Base-by-base conservation (phyloP, 2,329 filamentous ascomycete genomes). In the Sphaerostilbella broomeana region DNA sequence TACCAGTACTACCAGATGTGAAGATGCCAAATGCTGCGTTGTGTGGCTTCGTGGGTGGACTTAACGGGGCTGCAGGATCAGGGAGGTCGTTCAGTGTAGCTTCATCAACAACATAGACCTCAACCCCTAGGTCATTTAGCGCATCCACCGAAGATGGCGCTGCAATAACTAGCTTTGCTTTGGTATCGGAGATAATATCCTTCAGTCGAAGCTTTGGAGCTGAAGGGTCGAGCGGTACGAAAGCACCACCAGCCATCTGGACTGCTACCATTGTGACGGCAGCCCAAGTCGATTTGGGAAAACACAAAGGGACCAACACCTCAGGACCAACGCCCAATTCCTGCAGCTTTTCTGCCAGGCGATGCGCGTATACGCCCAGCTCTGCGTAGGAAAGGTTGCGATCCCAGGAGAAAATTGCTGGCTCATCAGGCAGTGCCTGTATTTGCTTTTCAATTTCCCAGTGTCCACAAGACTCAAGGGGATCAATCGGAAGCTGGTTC, bases 351-450 rank as follows among this genome's bases (percentile, higher is more conserved):
- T 8, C 20, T n/a, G 31, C 38, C 16, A 40, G 13, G 0, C 57
- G 4, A 65, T 50, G 2, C 83, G 62, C 37, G 65, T 55, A 13
- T 52, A 52, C 4, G 58, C 60, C n/a, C 12, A 40, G n/a, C 9
- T 42, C 32, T 15, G 20, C 6, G 15, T 32, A 42, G n/a, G 32
- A 29, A 25, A 37, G 27, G 13, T 42, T 27, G 7, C 16, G 30
- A 29, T 40, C 38, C 38, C 38, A 40, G 24, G 38, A 18, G 15
- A 21, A 21, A 26, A 40, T 17, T 4, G 38, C 38, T 4, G 31
- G 21, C 5, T 29, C 38, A 27, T 40, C 30, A 15, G 31, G 38
- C n/a, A 19, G 22, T n/a, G 17, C 18, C 18, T 40, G 16, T 2
- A 27, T 28, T 11, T 40, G 38, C 38, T 28, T 35, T 6, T 35